These are phyloP conservation scores for Avicennia marina DNA, from an alignment of 257 asterid species.

Conservation along the genomic window DNA sequence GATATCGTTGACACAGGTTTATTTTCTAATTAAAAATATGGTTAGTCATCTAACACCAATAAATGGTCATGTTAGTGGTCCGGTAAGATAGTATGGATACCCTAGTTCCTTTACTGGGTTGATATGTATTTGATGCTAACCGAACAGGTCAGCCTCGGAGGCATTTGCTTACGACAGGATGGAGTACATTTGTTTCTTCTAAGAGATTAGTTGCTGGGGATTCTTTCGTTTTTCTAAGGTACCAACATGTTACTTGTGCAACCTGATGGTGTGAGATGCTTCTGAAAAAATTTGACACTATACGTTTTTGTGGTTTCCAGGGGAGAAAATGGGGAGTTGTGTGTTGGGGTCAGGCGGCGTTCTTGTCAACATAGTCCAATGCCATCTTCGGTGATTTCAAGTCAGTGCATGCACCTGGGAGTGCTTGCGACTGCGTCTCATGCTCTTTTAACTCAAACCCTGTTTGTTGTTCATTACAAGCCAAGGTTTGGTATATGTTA, in stretches of 20 bases:
- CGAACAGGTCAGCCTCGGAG: conserved; percentile 78
- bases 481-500: conserved; percentile 47
- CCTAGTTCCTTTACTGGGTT: neutral
- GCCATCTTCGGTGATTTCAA: conserved; percentile 77
- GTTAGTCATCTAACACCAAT: neutral
- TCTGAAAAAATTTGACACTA: no score
- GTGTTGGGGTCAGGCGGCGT: conserved; percentile 70
- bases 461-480: conserved; percentile 70
- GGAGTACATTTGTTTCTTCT: conserved; percentile 80
- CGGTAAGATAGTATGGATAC: neutral
- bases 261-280: neutral
- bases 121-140: neutral
- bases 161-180: conserved; percentile 82
- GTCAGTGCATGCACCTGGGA: conserved; percentile 86
- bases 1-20: neutral
- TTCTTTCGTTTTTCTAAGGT: conserved; percentile 74
- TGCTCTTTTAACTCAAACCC: conserved; percentile 51
- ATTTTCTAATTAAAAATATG: neutral
- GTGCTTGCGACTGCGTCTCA: conserved; percentile 85
- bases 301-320: conserved; percentile 27
- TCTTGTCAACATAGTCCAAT: conserved; percentile 58
- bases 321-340: conserved; percentile 62
- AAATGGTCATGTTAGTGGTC: neutral
- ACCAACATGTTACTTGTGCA: neutral
- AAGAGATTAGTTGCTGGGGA: conserved; percentile 76